phyloP scores from a whole-genome alignment of 2,329 filamentous ascomycete genomes.

The Ceratocystis lukuohia region DNA sequence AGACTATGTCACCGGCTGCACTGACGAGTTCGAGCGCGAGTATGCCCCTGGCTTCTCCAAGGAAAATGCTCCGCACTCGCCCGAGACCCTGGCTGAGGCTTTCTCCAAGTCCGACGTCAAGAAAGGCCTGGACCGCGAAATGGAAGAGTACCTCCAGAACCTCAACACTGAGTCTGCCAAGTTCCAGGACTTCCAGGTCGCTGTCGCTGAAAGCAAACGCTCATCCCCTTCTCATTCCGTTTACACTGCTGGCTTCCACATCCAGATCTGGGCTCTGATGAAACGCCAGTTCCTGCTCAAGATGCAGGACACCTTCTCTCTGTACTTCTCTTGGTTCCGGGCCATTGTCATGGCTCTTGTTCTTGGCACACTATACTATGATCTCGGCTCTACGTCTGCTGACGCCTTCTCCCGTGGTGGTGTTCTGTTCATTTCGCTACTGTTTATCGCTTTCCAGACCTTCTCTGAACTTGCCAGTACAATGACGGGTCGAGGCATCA shows the following conservation, averaged over 20 bases:
- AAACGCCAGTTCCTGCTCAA: constrained; percentile 75
- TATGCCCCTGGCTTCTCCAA: constrained; percentile 55
- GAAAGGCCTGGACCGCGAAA: constrained; percentile 47
- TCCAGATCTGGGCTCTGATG: constrained; percentile 72
- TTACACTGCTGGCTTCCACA: constrained; percentile 67
- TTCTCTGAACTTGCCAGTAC: constrained; percentile 63
- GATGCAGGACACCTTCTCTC: constrained; percentile 70
- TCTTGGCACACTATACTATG: constrained; percentile 64
- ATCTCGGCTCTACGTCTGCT: constrained; percentile 50
- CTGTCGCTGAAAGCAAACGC: constrained; percentile 67
- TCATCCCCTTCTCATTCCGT: constrained; percentile 32
- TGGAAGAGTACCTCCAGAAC: constrained; percentile 51
- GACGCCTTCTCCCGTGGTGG: constrained; percentile 72
- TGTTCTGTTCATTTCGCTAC: constrained; percentile 62
- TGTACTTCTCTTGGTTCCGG: constrained; percentile 56
- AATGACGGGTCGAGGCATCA: constrained; percentile 62
- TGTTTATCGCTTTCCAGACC: constrained; percentile 81
- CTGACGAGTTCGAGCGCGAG: constrained; percentile 69
- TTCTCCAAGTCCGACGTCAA: constrained; percentile 53
- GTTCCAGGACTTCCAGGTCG: constrained; percentile 62
- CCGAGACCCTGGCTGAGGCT: constrained; percentile 53
- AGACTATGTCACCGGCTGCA: constrained; percentile 71
- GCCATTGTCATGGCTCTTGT: constrained; percentile 63
- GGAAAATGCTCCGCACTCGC: constrained; percentile 53
- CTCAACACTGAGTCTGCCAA: constrained; percentile 52